Conservation (phyloP, 768 basidiomycete species). For the Hypholoma sublateritium region DNA sequence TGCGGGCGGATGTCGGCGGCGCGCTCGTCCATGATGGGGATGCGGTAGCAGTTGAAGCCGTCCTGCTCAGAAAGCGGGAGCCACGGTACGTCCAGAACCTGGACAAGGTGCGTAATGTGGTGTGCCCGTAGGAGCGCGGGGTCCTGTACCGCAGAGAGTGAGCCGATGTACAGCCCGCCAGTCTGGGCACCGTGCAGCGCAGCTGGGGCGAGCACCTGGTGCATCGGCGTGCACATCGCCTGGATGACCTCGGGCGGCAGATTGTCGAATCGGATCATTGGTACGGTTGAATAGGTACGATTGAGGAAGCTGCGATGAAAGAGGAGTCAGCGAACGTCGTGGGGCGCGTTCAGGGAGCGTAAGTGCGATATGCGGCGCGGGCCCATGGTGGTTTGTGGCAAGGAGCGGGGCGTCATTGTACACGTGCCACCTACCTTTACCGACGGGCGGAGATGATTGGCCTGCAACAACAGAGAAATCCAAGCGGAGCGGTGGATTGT, state of each 20-base stretch:
- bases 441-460: no score
- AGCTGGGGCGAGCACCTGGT: constrained; percentile 57
- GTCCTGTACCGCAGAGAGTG: constrained; percentile 61
- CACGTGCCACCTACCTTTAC: no score
- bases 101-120: constrained; percentile 59
- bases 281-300: no score
- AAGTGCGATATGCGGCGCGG: no score
- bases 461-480: no score
- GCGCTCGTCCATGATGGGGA: constrained; percentile 65
- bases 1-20: constrained; percentile 65
- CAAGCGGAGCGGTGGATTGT: no score
- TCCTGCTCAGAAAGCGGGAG: constrained; percentile 48
- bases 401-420: no score
- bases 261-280: constrained; percentile 79
- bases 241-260: constrained; percentile 76
- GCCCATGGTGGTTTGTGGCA: no score
- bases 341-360: no score
- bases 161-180: constrained; percentile 71
- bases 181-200: constrained; percentile 19
- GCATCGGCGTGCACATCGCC: constrained; percentile 86
- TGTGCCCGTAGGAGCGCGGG: constrained; percentile 46
- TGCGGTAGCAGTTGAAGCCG: constrained; percentile 57
- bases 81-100: constrained; percentile 69
- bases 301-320: no score
- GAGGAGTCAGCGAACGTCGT: no score